Evolutionary conservation across 2,329 filamentous ascomycete species (phyloP).

Genomic region (Diaporthe sp.): DNA sequence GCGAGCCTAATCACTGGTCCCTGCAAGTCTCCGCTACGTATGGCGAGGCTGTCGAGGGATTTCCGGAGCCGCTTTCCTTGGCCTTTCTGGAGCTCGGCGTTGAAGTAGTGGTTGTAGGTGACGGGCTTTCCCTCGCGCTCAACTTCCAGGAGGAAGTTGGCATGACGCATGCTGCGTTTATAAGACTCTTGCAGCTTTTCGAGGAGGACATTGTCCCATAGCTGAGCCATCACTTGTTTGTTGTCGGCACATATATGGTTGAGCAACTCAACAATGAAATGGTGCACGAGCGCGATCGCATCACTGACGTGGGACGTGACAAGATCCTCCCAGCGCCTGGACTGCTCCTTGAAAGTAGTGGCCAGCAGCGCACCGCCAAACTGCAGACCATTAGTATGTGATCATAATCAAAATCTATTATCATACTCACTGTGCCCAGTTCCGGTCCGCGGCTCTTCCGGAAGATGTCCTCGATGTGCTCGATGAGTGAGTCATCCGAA

Average conservation of each 20-base stretch:
- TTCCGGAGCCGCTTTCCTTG: slow-evolving; percentile 45
- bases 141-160: slow-evolving; percentile 64
- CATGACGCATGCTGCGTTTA: slow-evolving; percentile 60
- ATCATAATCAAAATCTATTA: no score
- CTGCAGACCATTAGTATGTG: slow-evolving; percentile 42
- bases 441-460: slow-evolving; percentile 64
- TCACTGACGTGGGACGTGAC: slow-evolving; percentile 64
- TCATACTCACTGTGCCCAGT: slow-evolving; percentile 62
- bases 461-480: slow-evolving; percentile 60
- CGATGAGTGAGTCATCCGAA: slow-evolving; percentile 52
- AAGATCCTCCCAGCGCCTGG: slow-evolving; percentile 65
- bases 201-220: slow-evolving; percentile 60
- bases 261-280: slow-evolving; percentile 63
- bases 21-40: background rate
- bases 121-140: slow-evolving; percentile 60
- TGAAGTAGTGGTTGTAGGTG: slow-evolving; percentile 69
- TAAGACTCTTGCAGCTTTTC: slow-evolving; percentile 63
- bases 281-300: slow-evolving; percentile 64
- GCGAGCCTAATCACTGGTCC: no score
- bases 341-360: slow-evolving; percentile 65
- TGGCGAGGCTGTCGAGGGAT: slow-evolving; percentile 39
- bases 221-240: slow-evolving; percentile 53
- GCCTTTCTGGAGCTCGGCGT: slow-evolving; percentile 50
- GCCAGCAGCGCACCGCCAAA: slow-evolving; percentile 58
- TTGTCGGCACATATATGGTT: slow-evolving; percentile 61